phyloP scores from a whole-genome alignment of 2,329 filamentous ascomycete species.

The Pseudomassariella vexata region DNA sequence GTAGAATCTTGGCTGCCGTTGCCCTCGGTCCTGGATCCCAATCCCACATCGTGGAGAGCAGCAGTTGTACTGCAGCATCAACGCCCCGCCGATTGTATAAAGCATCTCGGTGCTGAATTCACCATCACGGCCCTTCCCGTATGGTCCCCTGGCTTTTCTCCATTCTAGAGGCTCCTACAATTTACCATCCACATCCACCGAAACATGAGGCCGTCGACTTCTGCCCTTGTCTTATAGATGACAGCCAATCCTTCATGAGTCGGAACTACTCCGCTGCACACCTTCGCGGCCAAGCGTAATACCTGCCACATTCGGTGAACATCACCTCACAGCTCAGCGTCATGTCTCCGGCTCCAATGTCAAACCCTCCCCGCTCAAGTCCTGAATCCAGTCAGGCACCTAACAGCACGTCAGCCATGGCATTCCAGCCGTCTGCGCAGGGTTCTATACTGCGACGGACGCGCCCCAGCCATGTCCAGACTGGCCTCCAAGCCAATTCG shows the following conservation, averaged over 20 bases:
- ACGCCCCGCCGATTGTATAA: conserved; percentile 7
- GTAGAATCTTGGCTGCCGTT: conserved; percentile 1
- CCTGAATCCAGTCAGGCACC: conserved; percentile 21
- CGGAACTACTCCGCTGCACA: conserved; percentile 16
- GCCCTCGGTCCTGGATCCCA: conserved; percentile 3
- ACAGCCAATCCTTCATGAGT: conserved; percentile 4
- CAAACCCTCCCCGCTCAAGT: conserved; percentile 23
- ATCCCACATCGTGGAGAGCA: conserved; percentile 8
- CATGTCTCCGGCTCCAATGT: conserved; percentile 27
- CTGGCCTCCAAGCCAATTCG: conserved; percentile 32
- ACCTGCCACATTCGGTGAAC: conserved; percentile 17
- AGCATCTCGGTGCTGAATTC: conserved; percentile 7
- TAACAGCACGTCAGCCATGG: conserved; percentile 32
- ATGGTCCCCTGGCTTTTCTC: conserved; percentile 4
- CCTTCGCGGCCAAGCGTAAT: conserved; percentile 16
- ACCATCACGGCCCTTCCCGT: conserved; percentile 2
- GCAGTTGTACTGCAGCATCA: conserved; percentile 7
- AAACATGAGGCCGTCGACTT: conserved; percentile 25
- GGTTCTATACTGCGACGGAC: conserved; percentile 32
- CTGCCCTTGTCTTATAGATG: conserved; percentile 22
- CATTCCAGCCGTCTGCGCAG: conserved; percentile 33
- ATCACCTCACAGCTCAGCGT: conserved; percentile 19
- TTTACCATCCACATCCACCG: conserved; percentile 8
- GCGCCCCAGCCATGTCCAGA: conserved; percentile 43
- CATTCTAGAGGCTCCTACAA: not conserved